phyloP scores from a whole-genome alignment of 148 eudicot genomes.

The Amaranthus hypochondriacus region DNA sequence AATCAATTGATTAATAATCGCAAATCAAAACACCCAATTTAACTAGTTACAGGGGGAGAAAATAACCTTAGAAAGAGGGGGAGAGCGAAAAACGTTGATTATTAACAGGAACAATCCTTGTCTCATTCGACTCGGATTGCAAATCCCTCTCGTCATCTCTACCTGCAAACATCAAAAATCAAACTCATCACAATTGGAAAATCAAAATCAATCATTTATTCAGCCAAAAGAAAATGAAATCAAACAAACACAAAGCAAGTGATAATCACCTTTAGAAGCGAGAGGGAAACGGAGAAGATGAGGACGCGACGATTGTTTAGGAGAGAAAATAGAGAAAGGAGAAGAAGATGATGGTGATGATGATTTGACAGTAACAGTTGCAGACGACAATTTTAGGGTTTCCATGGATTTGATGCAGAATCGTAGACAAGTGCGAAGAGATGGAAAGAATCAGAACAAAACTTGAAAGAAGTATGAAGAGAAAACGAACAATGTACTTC shows the following conservation, averaged over 20 bases:
- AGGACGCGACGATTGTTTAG: slow-evolving; percentile 19
- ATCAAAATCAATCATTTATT: neutral
- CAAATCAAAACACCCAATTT: neutral
- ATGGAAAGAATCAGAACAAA: neutral
- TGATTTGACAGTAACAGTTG: slow-evolving; percentile 33
- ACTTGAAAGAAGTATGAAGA: neutral
- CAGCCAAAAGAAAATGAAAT: neutral
- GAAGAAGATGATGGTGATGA: slow-evolving; percentile 28
- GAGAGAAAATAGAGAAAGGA: slow-evolving; percentile 45
- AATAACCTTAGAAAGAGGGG: slow-evolving; percentile 57
- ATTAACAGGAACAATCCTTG: slow-evolving; percentile 46
- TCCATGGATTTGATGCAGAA: slow-evolving; percentile 33
- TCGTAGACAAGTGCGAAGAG: too few species aligned
- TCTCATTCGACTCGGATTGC: slow-evolving; percentile 40
- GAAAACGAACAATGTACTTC: neutral
- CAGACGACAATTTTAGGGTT: slow-evolving; percentile 34
- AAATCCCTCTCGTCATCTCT: slow-evolving; percentile 50
- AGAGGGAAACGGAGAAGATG: slow-evolving; percentile 34
- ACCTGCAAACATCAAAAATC: slow-evolving; percentile 26
- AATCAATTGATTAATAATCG: neutral
- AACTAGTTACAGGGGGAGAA: neutral
- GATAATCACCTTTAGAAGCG: slow-evolving; percentile 42
- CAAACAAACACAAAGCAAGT: neutral
- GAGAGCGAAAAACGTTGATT: slow-evolving; percentile 33
- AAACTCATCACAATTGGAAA: neutral